Base-by-base conservation (phyloP, 1,284 basidiomycete genomes). In the Cryptococcus sp. region DNA sequence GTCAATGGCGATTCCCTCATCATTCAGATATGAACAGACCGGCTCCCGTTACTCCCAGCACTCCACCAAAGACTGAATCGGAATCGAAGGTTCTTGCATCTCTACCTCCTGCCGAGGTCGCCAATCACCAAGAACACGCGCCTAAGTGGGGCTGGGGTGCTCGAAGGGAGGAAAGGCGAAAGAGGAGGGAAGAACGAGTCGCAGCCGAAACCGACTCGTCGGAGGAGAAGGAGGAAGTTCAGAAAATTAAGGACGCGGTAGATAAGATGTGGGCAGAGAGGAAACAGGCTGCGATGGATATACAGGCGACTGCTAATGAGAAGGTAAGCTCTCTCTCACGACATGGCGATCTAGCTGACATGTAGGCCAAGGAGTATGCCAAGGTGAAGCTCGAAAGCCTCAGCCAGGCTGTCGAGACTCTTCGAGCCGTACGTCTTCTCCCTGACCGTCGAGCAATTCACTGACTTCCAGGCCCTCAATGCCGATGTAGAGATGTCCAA, bases 301-400 rank as follows among this genome's bases (percentile, higher is more conserved):
- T 46, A 7, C 53, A 61, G 28, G 39, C n/a, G 7, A 28, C 44
- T 28, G 52, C 49, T 1, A 56, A 53, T 25, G 58, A 53, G n/a
- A 47, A 49, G 48, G 52, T 57, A 13, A 24, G 52, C 46, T 37
- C 14, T 11, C 9, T 37, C 25, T 16, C 46, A 24, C 4, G 18
- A 22, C 3, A 7, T 28, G 7, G 18, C 9, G 7, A 31, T 28
- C 7, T 41, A 10, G 28, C 14, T 51, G 24, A 24, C 24, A 11
- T 5, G 5, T 23, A 56, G 53, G 54, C 52, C n/a, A 41, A 39
- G 45, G 53, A 62, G 37, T 55, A 48, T 21, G 57, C 57, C 5
- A 46, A 41, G 34, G 55, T 59, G 45, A 62, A 57, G 50, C 37
- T 62, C n/a, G 60, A 62, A 11, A 60, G 21, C 37, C 45, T 62